phyloP scores from a whole-genome alignment of 495 filamentous ascomycete genomes.

The Aspergillus panamensis region DNA sequence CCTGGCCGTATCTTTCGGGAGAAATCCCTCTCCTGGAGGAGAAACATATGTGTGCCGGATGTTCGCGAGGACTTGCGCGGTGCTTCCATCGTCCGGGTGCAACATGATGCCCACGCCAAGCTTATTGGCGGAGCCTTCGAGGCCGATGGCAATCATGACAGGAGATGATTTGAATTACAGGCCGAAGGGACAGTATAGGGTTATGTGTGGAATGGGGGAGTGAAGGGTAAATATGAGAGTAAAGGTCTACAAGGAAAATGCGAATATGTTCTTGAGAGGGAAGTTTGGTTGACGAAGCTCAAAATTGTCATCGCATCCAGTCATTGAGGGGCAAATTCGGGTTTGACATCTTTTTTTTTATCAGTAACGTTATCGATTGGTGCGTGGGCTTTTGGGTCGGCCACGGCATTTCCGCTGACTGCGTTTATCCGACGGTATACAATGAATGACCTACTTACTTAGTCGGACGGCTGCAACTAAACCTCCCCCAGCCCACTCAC shows the following conservation, averaged over 20 bases:
- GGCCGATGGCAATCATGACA: slow-evolving; percentile 79
- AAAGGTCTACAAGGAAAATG: background rate
- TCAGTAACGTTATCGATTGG: slow-evolving; percentile 29
- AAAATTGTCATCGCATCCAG: background rate
- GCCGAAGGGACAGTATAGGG: background rate
- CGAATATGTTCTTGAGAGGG: too few relatives aligned
- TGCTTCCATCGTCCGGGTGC: slow-evolving; percentile 61
- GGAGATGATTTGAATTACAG: background rate
- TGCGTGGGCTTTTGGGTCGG: slow-evolving; percentile 10
- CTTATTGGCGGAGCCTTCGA: slow-evolving; percentile 98
- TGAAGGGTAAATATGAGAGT: background rate
- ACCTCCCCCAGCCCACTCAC: slow-evolving; percentile 7
- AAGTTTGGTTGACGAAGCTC: background rate
- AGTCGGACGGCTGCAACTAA: slow-evolving; percentile 2
- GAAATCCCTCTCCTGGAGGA: slow-evolving; percentile 89
- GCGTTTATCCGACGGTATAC: slow-evolving; percentile 31
- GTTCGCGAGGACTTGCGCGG: slow-evolving; percentile 81
- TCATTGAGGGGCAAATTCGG: slow-evolving; percentile 19
- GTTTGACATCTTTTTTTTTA: slow-evolving; percentile 20
- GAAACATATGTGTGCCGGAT: slow-evolving; percentile 90
- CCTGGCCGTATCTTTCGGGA: slow-evolving; percentile 90
- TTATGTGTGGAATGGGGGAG: background rate
- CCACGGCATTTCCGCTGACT: slow-evolving; percentile 19
- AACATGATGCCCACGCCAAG: slow-evolving; percentile 89
- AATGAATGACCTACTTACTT: slow-evolving; percentile 3